Evolutionary conservation across 345 rosid genomes (phyloP), one percentile per base, ranked within the genome.

Genomic region (Arabis alpina): DNA sequence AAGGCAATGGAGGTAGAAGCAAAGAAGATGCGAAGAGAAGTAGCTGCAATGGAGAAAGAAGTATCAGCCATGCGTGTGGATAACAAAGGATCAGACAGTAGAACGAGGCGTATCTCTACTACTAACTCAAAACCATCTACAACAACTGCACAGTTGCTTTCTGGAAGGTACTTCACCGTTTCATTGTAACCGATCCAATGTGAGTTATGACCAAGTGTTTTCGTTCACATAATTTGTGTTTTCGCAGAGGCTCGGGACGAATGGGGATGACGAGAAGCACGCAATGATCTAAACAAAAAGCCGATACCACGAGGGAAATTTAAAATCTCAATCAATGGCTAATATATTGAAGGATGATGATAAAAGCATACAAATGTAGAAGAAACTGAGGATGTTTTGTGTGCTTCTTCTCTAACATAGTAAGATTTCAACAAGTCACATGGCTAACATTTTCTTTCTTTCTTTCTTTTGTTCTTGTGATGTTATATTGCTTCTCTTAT

Each of bases 1-100:
- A 94, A 91, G 80, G 99, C 98, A 39, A 94, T 94, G 99, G 99
- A 89, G 79, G 93, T 91, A 15, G 98, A 94, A 79, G 97, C 99
- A 55, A 94, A 94, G 84, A 94, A 91, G 85, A 94, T 94, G 99
- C 77, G 99, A 75, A 88, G 99, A 81, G 99, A 94, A 81, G 99
- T 94, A 65, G 95, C 99, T 44, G 87, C 90, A 13, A 94, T 94
- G 99, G 99, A 94, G 85, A 94, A 94, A 83, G 99, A 94, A 78
- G 98, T 94, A 68, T 86, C 99, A 60, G 93, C 99, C 34, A 94
- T 94, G 86, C 96, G 98, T 55, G 92, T 94, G 56, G 98, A 89
- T 40, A 64, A 64, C n/a, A 94, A 86, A 80, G 97, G 86, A 59
- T 88, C 93, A 43, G 97, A 94, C 63, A 91, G 82, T 75, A 84